phyloP scores from a whole-genome alignment of 1,139 yeast species.

The Kodamaea alishanica region DNA sequence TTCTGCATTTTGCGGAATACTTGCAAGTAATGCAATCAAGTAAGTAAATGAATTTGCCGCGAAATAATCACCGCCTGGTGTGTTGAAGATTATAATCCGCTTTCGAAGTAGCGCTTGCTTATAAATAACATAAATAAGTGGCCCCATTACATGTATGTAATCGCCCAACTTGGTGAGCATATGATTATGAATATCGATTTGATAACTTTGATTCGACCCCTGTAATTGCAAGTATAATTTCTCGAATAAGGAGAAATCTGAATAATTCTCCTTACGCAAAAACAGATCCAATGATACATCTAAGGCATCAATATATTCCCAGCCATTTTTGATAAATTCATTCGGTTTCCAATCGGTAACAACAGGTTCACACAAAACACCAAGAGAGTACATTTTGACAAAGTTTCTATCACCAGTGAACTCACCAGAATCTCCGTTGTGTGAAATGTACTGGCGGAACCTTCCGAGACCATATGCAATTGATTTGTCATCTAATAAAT shows the following conservation, averaged over 20 bases:
- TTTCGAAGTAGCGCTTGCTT: conserved; percentile 63
- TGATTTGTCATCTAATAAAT: conserved; percentile 20
- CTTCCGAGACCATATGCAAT: conserved; percentile 38
- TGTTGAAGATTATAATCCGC: conserved; percentile 54
- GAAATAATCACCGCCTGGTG: conserved; percentile 9
- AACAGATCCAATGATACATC: conserved; percentile 40
- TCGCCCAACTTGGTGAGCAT: conserved; percentile 47
- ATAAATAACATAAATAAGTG: conserved; percentile 68
- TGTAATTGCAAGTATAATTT: conserved; percentile 13
- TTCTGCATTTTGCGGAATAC: conserved; percentile 34
- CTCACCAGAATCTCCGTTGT: conserved; percentile 9
- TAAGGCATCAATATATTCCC: conserved; percentile 53
- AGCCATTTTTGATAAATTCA: conserved; percentile 48
- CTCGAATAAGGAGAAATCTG: conserved; percentile 21
- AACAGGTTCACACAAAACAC: conserved; percentile 51
- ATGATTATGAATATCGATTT: conserved; percentile 34
- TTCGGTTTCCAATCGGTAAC: conserved; percentile 49
- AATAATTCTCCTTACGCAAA: conserved; percentile 21
- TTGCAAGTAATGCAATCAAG: conserved; percentile 33
- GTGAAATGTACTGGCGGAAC: conserved; percentile 27
- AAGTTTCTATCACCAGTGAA: conserved; percentile 39
- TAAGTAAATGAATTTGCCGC: conserved; percentile 29
- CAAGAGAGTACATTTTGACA: conserved; percentile 63
- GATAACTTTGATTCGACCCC: conserved; percentile 8
- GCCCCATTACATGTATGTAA: conserved; percentile 59